Evolutionary conservation across 1,139 yeast species (phyloP).

Genomic region (Sugiyamaella xylanicola): DNA sequence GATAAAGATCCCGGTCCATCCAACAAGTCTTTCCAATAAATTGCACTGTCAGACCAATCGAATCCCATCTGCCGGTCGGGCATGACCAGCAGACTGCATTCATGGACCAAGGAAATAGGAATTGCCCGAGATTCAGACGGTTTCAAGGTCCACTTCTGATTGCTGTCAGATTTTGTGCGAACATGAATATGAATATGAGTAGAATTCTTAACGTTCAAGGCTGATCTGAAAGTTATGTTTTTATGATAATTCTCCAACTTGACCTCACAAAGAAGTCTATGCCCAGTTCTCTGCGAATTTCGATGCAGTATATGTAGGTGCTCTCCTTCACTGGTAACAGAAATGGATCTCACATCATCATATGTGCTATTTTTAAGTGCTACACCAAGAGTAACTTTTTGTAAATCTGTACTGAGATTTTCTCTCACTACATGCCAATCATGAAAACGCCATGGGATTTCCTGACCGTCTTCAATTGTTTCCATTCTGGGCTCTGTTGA

Average conservation of each 20-base stretch:
- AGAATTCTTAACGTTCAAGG: constrained; percentile 68
- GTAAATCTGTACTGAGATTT: constrained; percentile 66
- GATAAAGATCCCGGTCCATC: constrained; percentile 56
- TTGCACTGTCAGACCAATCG: constrained; percentile 63
- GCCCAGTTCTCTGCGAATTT: constrained; percentile 62
- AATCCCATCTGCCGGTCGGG: constrained; percentile 61
- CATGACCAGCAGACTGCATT: constrained; percentile 57
- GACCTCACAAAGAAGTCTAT: constrained; percentile 72
- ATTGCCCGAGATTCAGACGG: constrained; percentile 63
- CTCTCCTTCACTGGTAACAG: constrained; percentile 85
- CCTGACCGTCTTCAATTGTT: constrained; percentile 52
- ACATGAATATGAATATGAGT: constrained; percentile 64
- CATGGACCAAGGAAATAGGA: constrained; percentile 72
- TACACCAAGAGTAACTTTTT: constrained; percentile 62
- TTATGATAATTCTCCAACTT: constrained; percentile 74
- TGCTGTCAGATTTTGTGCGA: constrained; percentile 27
- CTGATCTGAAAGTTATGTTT: constrained; percentile 70
- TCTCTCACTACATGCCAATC: constrained; percentile 91
- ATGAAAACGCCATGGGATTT: constrained; percentile 86
- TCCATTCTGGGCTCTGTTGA: constrained; percentile 23
- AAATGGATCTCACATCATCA: constrained; percentile 55
- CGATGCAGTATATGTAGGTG: constrained; percentile 71
- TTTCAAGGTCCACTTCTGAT: constrained; percentile 41
- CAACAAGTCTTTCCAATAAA: constrained; percentile 68
- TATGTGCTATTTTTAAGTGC: constrained; percentile 58